These are phyloP conservation scores for Albizia julibrissin DNA, from an alignment of 306 rosid genomes.

Conservation along the genomic window DNA sequence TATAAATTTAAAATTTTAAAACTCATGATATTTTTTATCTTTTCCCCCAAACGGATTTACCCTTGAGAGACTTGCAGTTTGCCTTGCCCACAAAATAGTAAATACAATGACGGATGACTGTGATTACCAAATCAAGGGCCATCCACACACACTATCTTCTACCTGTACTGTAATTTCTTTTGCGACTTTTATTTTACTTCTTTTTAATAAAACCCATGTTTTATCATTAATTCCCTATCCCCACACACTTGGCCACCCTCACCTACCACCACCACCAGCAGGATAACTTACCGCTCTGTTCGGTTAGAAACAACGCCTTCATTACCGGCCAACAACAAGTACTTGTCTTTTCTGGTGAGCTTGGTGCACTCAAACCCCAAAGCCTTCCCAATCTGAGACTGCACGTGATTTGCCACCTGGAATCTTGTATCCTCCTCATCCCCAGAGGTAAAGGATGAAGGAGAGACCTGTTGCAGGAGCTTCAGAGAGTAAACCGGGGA, in stretches of 20 bases:
- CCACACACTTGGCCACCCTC: not conserved
- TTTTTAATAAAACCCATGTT: not conserved
- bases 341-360: constrained; percentile 73
- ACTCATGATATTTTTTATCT: too few species aligned
- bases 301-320: constrained; percentile 53
- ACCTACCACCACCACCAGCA: not conserved
- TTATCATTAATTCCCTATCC: not conserved
- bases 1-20: too few species aligned
- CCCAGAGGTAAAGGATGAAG: not conserved
- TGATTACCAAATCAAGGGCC: not conserved
- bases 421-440: constrained; percentile 21
- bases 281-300: not conserved
- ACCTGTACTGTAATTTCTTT: not conserved
- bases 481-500: constrained; percentile 48
- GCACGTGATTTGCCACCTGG: constrained; percentile 67
- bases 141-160: not conserved
- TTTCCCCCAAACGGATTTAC: too few species aligned
- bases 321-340: constrained; percentile 70
- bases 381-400: constrained; percentile 49
- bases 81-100: not conserved
- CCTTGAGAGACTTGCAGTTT: not conserved
- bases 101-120: not conserved
- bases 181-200: not conserved
- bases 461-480: constrained; percentile 36
- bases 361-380: constrained; percentile 63